Conservation (phyloP, 352 stramenopile species). For the Peronosclerospora sorghi region DNA sequence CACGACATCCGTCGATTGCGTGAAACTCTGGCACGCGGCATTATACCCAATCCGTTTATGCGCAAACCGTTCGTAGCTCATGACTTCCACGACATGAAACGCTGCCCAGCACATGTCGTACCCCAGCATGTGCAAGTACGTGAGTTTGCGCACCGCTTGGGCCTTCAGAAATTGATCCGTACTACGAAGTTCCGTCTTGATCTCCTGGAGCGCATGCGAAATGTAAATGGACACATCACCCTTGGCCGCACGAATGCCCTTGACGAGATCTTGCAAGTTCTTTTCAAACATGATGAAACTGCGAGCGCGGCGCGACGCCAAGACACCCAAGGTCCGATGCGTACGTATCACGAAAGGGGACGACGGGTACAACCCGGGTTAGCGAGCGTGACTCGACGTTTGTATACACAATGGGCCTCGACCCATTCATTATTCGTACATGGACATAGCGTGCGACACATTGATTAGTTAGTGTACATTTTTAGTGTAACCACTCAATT, state of each 20-base stretch:
- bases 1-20: constrained; percentile 95
- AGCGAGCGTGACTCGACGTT: background rate
- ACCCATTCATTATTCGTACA: too few species aligned
- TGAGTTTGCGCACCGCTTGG: constrained; percentile 95
- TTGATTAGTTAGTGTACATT: too few species aligned
- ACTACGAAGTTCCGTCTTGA: constrained; percentile 95
- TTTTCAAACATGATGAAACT: constrained; percentile 95
- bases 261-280: constrained; percentile 96
- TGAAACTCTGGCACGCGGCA: constrained; percentile 92
- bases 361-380: constrained; percentile 12
- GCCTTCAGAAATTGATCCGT: constrained; percentile 95
- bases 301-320: background rate
- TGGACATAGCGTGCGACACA: too few species aligned
- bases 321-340: constrained; percentile 15
- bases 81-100: constrained; percentile 98
- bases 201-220: constrained; percentile 93
- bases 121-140: constrained; percentile 96
- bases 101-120: constrained; percentile 97
- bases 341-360: constrained; percentile 5
- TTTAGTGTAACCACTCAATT: too few species aligned
- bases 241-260: constrained; percentile 96
- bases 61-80: constrained; percentile 91
- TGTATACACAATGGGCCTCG: constrained; percentile 15
- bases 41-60: constrained; percentile 97
- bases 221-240: constrained; percentile 95